These are phyloP conservation scores for Lanzia echinophila DNA, from an alignment of 2,329 filamentous ascomycete species.

Conservation along the genomic window DNA sequence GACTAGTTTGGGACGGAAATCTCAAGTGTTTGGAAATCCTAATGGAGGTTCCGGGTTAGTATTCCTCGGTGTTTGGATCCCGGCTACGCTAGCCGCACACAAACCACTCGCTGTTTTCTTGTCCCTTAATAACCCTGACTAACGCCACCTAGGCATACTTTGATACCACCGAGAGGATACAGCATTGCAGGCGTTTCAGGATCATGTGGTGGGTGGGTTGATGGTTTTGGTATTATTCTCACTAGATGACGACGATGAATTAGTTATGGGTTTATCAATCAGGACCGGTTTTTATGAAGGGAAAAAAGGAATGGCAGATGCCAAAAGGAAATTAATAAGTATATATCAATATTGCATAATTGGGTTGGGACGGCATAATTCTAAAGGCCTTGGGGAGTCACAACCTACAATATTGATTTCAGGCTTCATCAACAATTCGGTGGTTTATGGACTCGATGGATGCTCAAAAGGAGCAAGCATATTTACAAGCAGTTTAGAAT, in stretches of 20 bases:
- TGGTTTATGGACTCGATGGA: too few species aligned
- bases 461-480: too few species aligned
- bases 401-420: too few species aligned
- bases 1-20: slow-evolving; percentile 82
- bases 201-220: slow-evolving; percentile 72
- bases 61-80: neutral
- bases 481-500: too few species aligned
- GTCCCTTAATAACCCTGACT: slow-evolving; percentile 20
- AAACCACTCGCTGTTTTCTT: neutral
- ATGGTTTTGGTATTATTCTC: slow-evolving; percentile 79
- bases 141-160: slow-evolving; percentile 56
- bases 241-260: slow-evolving; percentile 41
- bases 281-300: neutral
- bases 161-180: slow-evolving; percentile 86
- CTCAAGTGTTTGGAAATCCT: slow-evolving; percentile 75
- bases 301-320: neutral
- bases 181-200: slow-evolving; percentile 83
- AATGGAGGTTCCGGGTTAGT: slow-evolving; percentile 77
- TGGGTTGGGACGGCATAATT: too few species aligned
- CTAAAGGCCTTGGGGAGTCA: too few species aligned
- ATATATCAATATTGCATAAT: too few species aligned
- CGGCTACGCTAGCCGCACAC: neutral
- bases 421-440: too few species aligned
- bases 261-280: neutral
- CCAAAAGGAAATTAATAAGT: too few species aligned